These are phyloP conservation scores for Podospora tetraspora DNA, from an alignment of 495 filamentous ascomycete species.

Conservation along the genomic window DNA sequence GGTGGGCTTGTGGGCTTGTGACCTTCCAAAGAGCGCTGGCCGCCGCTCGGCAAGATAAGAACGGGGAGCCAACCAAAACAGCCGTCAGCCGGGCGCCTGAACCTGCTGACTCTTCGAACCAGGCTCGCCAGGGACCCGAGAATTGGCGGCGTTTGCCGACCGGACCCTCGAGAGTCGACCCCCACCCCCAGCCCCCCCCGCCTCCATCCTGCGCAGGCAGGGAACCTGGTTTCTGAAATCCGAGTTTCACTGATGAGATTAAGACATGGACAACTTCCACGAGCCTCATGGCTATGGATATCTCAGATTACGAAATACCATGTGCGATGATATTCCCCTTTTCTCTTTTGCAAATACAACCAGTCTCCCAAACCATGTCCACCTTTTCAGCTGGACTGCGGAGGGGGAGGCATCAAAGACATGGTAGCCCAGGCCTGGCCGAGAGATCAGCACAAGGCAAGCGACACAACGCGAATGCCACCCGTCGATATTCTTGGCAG, in stretches of 20 bases:
- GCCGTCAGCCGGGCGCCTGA: neutral
- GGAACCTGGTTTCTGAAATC: neutral
- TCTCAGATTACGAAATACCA: no score
- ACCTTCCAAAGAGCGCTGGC: constrained; percentile 1
- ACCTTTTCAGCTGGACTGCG: neutral
- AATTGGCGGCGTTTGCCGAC: neutral
- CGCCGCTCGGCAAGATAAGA: neutral
- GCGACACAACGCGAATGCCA: neutral
- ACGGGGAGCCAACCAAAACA: neutral
- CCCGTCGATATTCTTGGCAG: neutral
- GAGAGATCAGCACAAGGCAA: neutral
- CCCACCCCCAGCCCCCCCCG: neutral
- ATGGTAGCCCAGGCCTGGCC: no score
- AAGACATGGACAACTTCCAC: neutral
- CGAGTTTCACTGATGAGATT: neutral
- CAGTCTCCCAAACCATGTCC: neutral
- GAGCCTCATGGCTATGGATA: no score
- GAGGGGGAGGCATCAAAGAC: neutral
- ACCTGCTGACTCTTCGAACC: neutral
- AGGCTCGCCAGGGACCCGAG: neutral
- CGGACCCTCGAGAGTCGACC: neutral
- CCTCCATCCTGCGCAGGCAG: neutral
- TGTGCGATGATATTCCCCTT: neutral
- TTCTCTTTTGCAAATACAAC: neutral
- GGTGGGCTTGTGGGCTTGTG: neutral